phyloP scores from a whole-genome alignment of 768 basidiomycete species.

The Tricholomella constricta region DNA sequence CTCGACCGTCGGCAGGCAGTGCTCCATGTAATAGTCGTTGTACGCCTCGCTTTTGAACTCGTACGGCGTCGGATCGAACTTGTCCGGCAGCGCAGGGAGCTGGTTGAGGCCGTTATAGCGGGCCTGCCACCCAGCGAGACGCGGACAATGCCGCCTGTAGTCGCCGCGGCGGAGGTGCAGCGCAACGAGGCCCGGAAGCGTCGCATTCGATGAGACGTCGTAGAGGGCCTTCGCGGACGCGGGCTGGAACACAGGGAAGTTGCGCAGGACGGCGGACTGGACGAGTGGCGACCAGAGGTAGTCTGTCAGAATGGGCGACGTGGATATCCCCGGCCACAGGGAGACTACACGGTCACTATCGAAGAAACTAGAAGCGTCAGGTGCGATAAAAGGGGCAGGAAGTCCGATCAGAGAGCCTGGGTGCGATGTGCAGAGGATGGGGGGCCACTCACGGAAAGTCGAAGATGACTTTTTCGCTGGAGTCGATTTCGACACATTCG shows the following conservation, averaged over 20 bases:
- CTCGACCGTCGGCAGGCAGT: conserved; percentile 39
- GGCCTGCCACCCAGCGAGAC: conserved; percentile 45
- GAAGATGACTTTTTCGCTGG: conserved; percentile 42
- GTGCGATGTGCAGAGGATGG: not conserved
- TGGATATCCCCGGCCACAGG: conserved; percentile 44
- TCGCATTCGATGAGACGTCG: conserved; percentile 19
- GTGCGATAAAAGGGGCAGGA: conserved; percentile 32
- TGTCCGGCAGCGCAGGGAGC: conserved; percentile 41
- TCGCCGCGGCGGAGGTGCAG: conserved; percentile 61
- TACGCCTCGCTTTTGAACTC: conserved; percentile 16
- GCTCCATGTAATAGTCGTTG: conserved; percentile 34
- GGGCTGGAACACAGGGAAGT: conserved; percentile 43
- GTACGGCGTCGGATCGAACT: conserved; percentile 34
- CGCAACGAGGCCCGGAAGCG: conserved; percentile 49
- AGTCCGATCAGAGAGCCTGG: not conserved
- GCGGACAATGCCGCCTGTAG: conserved; percentile 54
- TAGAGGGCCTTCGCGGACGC: conserved; percentile 23
- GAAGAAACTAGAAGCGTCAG: conserved; percentile 48
- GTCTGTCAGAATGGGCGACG: conserved; percentile 49
- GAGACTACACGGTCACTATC: conserved; percentile 44
- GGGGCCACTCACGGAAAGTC: conserved; percentile 45
- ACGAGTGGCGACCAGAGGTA: conserved; percentile 68
- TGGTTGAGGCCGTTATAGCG: conserved; percentile 54
- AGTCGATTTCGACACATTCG: conserved; percentile 48
- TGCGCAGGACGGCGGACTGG: conserved; percentile 50